Percentiles rank a stretch among this genome's conserved stretches.
These are phyloP conservation scores for Nymphaea thermarum DNA, from an alignment of 164 flowering plant genomes.

Conservation along the genomic window DNA sequence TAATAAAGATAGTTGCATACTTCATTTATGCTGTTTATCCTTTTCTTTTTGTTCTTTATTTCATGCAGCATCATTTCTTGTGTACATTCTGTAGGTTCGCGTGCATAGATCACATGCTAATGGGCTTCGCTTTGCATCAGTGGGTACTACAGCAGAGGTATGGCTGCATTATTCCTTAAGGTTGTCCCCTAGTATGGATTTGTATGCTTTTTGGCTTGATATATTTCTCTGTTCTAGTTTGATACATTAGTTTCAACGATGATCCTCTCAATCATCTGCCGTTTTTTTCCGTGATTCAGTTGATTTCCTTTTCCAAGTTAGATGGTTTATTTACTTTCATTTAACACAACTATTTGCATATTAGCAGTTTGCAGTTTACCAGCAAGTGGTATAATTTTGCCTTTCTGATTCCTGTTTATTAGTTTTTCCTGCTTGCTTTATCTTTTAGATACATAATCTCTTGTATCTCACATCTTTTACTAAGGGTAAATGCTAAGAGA, in stretches of 20 bases:
- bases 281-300: too few species aligned
- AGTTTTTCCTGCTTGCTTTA: too few species aligned
- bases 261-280: too few species aligned
- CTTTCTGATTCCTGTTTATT: too few species aligned
- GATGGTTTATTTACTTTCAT: too few species aligned
- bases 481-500: too few species aligned
- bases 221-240: background rate
- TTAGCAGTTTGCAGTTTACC: too few species aligned
- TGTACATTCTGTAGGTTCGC: conserved; percentile 40
- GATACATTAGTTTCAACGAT: background rate
- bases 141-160: conserved; percentile 97
- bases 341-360: too few species aligned
- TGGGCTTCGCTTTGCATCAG: conserved; percentile 28
- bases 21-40: background rate
- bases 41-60: background rate
- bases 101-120: conserved; percentile 24
- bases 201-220: background rate
- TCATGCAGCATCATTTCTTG: background rate
- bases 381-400: too few species aligned
- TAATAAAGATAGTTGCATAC: background rate
- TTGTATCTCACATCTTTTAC: too few species aligned
- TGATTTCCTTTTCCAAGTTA: too few species aligned
- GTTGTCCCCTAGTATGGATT: background rate
- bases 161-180: background rate
- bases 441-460: too few species aligned